A percentile compares a stretch with the other conserved stretches of the same genome.
Conservation (phyloP, 257 asterid species). For the Coffea eugenioides region DNA sequence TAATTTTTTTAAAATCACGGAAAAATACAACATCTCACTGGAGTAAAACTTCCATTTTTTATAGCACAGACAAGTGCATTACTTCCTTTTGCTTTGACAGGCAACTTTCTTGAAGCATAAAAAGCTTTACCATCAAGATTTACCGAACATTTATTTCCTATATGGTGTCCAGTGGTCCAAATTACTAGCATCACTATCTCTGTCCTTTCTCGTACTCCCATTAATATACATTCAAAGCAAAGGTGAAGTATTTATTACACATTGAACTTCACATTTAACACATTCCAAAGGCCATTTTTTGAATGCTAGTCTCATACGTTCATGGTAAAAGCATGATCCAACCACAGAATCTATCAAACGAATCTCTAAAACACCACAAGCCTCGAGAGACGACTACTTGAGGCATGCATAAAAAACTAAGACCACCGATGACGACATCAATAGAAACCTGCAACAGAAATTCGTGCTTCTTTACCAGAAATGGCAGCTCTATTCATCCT, state of each 20-base stretch:
- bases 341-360: background rate
- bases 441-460: background rate
- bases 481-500: constrained; percentile 15
- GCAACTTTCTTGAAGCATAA: background rate
- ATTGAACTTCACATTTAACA: background rate
- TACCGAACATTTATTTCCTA: background rate
- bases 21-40: background rate
- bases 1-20: background rate
- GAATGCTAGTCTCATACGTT: too few species aligned
- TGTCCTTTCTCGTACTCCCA: background rate
- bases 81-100: background rate
- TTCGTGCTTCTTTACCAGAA: constrained; percentile 27
- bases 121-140: background rate
- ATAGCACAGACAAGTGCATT: background rate
- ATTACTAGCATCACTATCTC: background rate
- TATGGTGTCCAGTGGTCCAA: background rate
- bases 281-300: background rate
- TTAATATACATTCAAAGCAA: background rate
- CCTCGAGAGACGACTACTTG: background rate
- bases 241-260: background rate
- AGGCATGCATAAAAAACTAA: background rate
- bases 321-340: background rate
- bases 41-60: background rate
- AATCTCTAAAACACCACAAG: background rate
- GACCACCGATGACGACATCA: background rate